Evolutionary conservation across 2,329 filamentous ascomycete species (phyloP), one percentile per base, ranked within the genome.

Genomic region (Cordyceps cateniannulata): DNA sequence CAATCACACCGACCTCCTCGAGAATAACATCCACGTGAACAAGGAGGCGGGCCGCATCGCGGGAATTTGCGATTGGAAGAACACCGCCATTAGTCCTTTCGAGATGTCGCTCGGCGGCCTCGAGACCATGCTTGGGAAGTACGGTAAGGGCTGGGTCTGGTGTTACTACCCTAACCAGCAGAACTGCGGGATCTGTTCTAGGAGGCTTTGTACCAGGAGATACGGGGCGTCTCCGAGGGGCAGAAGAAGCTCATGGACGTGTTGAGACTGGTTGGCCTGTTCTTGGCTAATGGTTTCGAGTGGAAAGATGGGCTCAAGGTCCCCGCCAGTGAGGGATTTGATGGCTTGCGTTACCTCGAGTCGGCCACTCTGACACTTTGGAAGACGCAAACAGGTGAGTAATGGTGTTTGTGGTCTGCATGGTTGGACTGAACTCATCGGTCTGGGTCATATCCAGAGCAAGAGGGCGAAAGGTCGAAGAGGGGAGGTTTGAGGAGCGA

Each of bases 21-120:
- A 70, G 64, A 69, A 66, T 54, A 72, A 73, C 56, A 66, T 72
- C 27, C 69, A 70, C 22, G 63, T 69, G 10, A 65, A 72, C 32
- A 47, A 64, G 5, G 44, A 32, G 1, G 70, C 66, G 8, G 67
- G 68, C 29, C 35, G 62, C n/a, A 66, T 72, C 27, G 69, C 66
- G 1, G 69, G 70, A 20, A 64, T 72, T 38, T 55, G 71, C 25
- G 69, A 73, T 64, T 73, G 68, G 69, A 32, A 64, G 18, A 65
- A 67, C 20, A 67, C 67, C 9, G 55, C 60, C 4, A 60, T 72
- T 18, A 57, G 53, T 29, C 69, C 69, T 1, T 73, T 72, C 59
- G 68, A 69, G 5, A 62, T 69, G 10, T 66, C 69, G 8, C 63
- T 72, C 14, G 66, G 61, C 16, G 65, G 62, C 2, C 53, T 71